phyloP scores from a whole-genome alignment of 257 asterid genomes.

The Nicotiana tomentosiformis region DNA sequence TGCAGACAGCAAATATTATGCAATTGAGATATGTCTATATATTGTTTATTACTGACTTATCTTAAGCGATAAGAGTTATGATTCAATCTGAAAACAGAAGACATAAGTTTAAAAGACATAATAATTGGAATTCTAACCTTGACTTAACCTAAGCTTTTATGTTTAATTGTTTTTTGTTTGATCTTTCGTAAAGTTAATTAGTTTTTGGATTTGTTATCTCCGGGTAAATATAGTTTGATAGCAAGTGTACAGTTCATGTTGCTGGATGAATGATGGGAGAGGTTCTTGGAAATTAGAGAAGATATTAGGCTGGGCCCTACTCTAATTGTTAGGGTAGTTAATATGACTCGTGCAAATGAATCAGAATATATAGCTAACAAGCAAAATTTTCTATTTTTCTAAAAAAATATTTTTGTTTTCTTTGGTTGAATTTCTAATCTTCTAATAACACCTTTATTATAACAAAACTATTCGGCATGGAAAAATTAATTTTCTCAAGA shows the following conservation, averaged over 20 bases:
- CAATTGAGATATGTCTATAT: not conserved
- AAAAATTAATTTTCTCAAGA: not conserved
- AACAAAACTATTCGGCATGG: not conserved
- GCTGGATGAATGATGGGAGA: not conserved
- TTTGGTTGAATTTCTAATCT: too few species aligned
- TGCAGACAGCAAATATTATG: not conserved
- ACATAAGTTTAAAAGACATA: not conserved
- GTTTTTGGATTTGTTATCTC: not conserved
- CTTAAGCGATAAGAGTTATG: not conserved
- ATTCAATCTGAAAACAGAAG: not conserved
- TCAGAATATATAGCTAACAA: not conserved
- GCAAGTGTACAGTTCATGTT: not conserved
- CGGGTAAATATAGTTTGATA: not conserved
- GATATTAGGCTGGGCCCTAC: not conserved
- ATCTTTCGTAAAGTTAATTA: not conserved
- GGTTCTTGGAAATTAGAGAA: slow-evolving; percentile 2
- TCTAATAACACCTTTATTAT: too few species aligned
- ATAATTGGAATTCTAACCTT: not conserved
- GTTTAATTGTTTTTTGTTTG: not conserved
- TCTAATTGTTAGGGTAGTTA: not conserved
- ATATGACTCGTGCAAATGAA: not conserved
- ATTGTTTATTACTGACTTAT: not conserved
- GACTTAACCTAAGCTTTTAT: not conserved
- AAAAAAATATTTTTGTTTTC: too few species aligned
- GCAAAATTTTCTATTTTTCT: not conserved